Conservation (phyloP, 2,329 filamentous ascomycete species). For the Dendryphion nanum region DNA sequence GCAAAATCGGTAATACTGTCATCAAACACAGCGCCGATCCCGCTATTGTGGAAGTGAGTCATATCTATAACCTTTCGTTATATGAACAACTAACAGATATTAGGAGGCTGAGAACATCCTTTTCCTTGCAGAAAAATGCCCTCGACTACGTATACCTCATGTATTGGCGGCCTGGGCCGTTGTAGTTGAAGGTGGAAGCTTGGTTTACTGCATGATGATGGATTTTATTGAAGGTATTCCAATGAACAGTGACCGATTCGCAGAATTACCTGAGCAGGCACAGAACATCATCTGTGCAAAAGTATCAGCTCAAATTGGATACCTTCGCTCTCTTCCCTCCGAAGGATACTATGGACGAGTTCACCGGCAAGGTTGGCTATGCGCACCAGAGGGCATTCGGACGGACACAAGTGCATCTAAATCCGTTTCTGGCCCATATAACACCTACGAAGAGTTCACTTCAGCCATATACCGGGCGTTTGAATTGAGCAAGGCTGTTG, state of each 20-base stretch:
- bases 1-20: too few species aligned
- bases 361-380: not conserved
- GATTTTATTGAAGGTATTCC: not conserved
- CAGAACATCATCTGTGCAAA: not conserved
- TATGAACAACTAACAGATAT: too few species aligned
- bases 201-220: too few species aligned
- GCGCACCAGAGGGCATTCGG: not conserved
- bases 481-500: too few species aligned
- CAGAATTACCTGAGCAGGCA: not conserved
- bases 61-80: too few species aligned
- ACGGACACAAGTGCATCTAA: not conserved
- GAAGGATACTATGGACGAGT: conserved; percentile 1
- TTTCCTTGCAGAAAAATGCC: too few species aligned
- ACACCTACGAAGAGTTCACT: conserved; percentile 1
- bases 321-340: not conserved
- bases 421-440: not conserved
- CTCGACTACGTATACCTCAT: too few species aligned
- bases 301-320: not conserved
- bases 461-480: not conserved
- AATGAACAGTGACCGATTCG: not conserved
- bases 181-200: too few species aligned
- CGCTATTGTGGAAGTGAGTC: too few species aligned
- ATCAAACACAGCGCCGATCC: too few species aligned
- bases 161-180: too few species aligned
- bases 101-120: too few species aligned